phyloP scores from a whole-genome alignment of 352 stramenopile genomes.

The Globisporangium lucens region DNA sequence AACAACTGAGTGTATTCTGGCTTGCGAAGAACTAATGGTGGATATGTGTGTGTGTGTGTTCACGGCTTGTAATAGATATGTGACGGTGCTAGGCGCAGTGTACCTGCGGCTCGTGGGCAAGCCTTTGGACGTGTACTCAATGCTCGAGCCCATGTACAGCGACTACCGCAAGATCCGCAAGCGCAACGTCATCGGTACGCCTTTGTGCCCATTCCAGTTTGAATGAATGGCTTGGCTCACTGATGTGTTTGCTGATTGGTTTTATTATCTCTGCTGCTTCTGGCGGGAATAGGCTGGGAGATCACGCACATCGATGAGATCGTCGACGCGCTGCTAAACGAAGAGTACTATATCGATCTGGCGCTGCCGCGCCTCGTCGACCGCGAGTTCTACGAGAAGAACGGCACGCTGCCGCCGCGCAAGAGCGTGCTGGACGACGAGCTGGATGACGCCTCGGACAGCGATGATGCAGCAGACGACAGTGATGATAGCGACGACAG shows the following conservation, averaged over 20 bases:
- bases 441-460: slow-evolving; percentile 38
- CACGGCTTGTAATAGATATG: slow-evolving; percentile 60
- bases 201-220: neutral
- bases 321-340: slow-evolving; percentile 90
- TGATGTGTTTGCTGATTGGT: neutral
- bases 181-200: slow-evolving; percentile 66
- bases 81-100: slow-evolving; percentile 94
- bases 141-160: slow-evolving; percentile 94
- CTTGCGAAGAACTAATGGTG: neutral
- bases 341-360: slow-evolving; percentile 93
- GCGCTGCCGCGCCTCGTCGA: slow-evolving; percentile 91
- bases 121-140: slow-evolving; percentile 89
- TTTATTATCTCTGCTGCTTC: neutral
- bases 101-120: slow-evolving; percentile 95
- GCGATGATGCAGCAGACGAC: slow-evolving; percentile 20
- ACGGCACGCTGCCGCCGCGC: slow-evolving; percentile 46
- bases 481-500: no score
- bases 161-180: slow-evolving; percentile 95
- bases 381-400: slow-evolving; percentile 85
- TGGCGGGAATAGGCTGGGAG: slow-evolving; percentile 66
- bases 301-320: slow-evolving; percentile 96
- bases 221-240: neutral
- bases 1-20: neutral
- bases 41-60: neutral
- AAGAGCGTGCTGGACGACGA: slow-evolving; percentile 80